These are phyloP conservation scores for Austropuccinia psidii DNA, from an alignment of 1,284 basidiomycete genomes.

Conservation along the genomic window DNA sequence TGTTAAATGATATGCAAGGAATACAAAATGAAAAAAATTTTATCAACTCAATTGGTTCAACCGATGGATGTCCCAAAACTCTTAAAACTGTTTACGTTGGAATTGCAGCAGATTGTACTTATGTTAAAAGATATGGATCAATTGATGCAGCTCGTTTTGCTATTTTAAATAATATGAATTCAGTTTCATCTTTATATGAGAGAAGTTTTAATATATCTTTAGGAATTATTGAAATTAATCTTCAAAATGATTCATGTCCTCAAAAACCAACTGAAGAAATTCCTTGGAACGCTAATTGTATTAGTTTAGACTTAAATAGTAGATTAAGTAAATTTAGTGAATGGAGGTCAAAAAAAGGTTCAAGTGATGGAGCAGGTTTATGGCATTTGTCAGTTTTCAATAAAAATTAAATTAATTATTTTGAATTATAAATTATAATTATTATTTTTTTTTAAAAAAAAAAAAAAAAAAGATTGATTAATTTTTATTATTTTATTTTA, in stretches of 20 bases:
- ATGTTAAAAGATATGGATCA: constrained; percentile 40
- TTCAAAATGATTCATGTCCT: constrained; percentile 42
- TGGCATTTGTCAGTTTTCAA: constrained; percentile 40
- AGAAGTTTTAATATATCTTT: constrained; percentile 44
- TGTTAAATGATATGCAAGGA: constrained; percentile 43
- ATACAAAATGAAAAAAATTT: constrained; percentile 34
- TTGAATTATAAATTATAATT: not conserved
- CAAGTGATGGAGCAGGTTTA: constrained; percentile 43
- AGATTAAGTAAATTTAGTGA: constrained; percentile 43
- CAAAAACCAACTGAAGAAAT: constrained; percentile 38
- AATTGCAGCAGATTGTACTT: constrained; percentile 45
- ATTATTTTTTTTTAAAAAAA: not conserved
- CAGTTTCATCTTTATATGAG: constrained; percentile 44
- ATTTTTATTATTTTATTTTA: not conserved
- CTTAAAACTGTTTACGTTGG: constrained; percentile 44
- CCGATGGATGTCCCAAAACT: constrained; percentile 43
- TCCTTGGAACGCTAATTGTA: constrained; percentile 43
- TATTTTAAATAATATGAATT: constrained; percentile 45
- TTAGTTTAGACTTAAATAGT: constrained; percentile 40
- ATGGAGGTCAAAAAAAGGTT: constrained; percentile 42
- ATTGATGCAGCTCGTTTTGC: constrained; percentile 17
- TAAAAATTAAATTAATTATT: not conserved
- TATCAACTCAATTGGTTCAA: constrained; percentile 41
- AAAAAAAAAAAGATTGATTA: not conserved
- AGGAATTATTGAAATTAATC: constrained; percentile 45